Percentiles rank a stretch among this genome's conserved stretches.
Evolutionary conservation across 2,329 filamentous ascomycete genomes (phyloP).

Genomic region (Ceratocystis smalleyi): DNA sequence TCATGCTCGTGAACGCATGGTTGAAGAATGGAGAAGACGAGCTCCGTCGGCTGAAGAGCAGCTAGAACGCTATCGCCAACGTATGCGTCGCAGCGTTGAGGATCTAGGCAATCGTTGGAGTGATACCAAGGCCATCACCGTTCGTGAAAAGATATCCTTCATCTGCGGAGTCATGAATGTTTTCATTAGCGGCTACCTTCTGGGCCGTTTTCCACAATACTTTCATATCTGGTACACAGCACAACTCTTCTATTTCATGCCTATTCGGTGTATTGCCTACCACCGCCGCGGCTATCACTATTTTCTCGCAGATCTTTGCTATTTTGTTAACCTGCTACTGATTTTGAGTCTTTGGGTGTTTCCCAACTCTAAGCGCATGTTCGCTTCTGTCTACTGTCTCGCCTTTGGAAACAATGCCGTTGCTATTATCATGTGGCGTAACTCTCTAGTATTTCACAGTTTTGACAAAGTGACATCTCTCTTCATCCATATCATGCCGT

Average conservation of each 20-base stretch:
- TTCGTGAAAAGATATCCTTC: constrained; percentile 88
- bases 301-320: constrained; percentile 92
- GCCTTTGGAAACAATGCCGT: constrained; percentile 94
- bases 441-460: constrained; percentile 94
- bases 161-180: constrained; percentile 95
- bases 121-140: constrained; percentile 72
- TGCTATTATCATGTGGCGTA: constrained; percentile 98
- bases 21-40: constrained; percentile 81
- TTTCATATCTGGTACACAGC: constrained; percentile 88
- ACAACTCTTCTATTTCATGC: constrained; percentile 91
- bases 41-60: constrained; percentile 82
- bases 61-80: constrained; percentile 74
- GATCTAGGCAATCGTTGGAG: constrained; percentile 75
- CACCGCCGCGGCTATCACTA: constrained; percentile 88
- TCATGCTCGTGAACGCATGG: constrained; percentile 71
- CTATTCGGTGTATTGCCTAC: constrained; percentile 83
- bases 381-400: constrained; percentile 83
- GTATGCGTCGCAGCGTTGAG: constrained; percentile 80
- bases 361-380: constrained; percentile 74
- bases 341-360: constrained; percentile 80
- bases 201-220: constrained; percentile 68
- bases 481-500: constrained; percentile 99
- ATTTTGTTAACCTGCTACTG: constrained; percentile 86
- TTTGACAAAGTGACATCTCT: constrained; percentile 95
- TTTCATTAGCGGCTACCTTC: constrained; percentile 86